Base-by-base conservation (phyloP, 805 yeast genomes). In the Candida glaebosa region DNA sequence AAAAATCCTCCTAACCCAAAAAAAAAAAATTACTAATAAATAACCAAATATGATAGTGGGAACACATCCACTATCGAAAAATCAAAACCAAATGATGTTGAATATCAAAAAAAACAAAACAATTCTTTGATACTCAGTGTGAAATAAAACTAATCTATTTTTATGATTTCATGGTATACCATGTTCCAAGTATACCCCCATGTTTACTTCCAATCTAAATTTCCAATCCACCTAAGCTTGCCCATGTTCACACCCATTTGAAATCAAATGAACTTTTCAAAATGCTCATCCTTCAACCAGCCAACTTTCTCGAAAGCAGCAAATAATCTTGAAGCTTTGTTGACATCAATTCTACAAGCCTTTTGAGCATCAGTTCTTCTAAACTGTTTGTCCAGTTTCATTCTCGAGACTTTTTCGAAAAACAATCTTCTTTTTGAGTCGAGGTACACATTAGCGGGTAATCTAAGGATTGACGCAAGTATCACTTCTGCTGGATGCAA, bases 341-440 rank as follows among this genome's bases (percentile, higher is more conserved):
- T 93, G 34, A 91, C 98, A 63, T 93, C 98, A 50, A 93, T 90
- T 49, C 95, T 79, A 62, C 98, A 91, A 4, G 97, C 96, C 70
- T 93, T 93, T 65, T 91, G 98, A 5, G 97, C 96, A 64, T 91
- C 99, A 0, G 98, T 93, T 66, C 97, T 82, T 66, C 96, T 82
- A 67, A 91, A 91, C 19, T 93, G 91, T 57, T 81, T 70, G 20
- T 82, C 83, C 38, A 71, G 67, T 52, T 78, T 79, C 53, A 81
- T 63, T 39, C 96, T 78, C 50, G 79, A 80, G 24, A 90, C 93
- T 67, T 89, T 91, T 61, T 91, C 98, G 44, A 81, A 79, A 65
- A 91, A 93, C 19, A 91, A 73, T 49, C 98, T 76, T 63, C 89
- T 80, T 52, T 68, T 69, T 5, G 70, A 61, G 53, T 78, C 82